Percentiles rank a stretch among this genome's conserved stretches.
Conservation (phyloP, 805 yeast species). For the Kurtzmaniella cleridarum region DNA sequence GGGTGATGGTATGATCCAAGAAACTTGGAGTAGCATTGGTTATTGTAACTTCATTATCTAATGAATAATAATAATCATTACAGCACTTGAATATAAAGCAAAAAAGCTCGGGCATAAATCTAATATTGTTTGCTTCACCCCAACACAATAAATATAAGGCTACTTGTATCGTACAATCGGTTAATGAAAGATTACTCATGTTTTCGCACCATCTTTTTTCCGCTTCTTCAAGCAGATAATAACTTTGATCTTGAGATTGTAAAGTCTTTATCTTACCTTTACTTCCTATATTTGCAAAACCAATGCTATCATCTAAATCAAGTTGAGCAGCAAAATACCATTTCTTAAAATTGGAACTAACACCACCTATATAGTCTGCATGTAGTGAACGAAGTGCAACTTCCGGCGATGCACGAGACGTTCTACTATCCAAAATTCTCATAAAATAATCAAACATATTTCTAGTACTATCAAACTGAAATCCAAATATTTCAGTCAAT, state of each 20-base stretch:
- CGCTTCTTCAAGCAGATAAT: slow-evolving; percentile 33
- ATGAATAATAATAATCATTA: slow-evolving; percentile 54
- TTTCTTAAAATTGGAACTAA: slow-evolving; percentile 59
- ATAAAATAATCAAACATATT: slow-evolving; percentile 66
- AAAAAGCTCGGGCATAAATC: slow-evolving; percentile 86
- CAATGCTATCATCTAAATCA: slow-evolving; percentile 51
- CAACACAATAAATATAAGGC: slow-evolving; percentile 70
- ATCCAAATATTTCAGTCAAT: slow-evolving; percentile 55
- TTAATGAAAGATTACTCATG: slow-evolving; percentile 45
- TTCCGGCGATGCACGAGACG: slow-evolving; percentile 55
- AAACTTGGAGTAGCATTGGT: slow-evolving; percentile 34
- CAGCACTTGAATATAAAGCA: slow-evolving; percentile 84
- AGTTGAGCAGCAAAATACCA: slow-evolving; percentile 76
- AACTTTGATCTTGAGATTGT: neutral
- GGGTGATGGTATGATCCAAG: slow-evolving; percentile 68
- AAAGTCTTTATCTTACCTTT: slow-evolving; percentile 16
- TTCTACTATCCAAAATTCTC: slow-evolving; percentile 60
- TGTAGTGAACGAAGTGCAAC: slow-evolving; percentile 58
- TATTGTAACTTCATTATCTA: slow-evolving; percentile 28
- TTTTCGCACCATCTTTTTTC: slow-evolving; percentile 47
- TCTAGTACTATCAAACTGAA: slow-evolving; percentile 58
- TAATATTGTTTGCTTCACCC: slow-evolving; percentile 85
- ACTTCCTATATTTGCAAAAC: slow-evolving; percentile 24
- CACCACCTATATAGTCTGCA: slow-evolving; percentile 72
- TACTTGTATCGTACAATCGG: slow-evolving; percentile 57